A percentile compares a stretch with the other conserved stretches of the same genome.
These are phyloP conservation scores for Lophium mytilinum DNA, from an alignment of 495 filamentous ascomycete species.

Conservation along the genomic window DNA sequence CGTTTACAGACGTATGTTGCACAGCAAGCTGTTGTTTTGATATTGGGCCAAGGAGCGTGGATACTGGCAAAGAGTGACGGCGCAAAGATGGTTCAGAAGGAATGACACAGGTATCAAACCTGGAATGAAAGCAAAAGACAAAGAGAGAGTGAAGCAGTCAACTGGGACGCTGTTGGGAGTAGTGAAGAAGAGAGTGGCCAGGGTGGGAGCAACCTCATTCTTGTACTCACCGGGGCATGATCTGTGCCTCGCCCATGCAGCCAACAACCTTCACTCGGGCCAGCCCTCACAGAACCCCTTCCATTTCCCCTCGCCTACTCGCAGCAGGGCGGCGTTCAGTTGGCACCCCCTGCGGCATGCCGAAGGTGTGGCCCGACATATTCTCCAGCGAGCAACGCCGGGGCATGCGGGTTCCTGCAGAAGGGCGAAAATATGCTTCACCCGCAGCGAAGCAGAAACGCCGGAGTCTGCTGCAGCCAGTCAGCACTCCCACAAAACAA, in stretches of 20 bases:
- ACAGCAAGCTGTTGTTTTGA: not conserved
- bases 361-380: not conserved
- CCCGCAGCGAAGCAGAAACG: no score
- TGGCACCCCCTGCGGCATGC: not conserved
- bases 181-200: not conserved
- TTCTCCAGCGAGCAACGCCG: not conserved
- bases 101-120: constrained; percentile 10
- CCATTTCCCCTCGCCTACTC: not conserved
- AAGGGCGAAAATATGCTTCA: no score
- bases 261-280: not conserved
- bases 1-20: not conserved
- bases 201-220: not conserved
- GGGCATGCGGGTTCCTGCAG: not conserved
- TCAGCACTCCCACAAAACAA: no score
- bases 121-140: constrained; percentile 1
- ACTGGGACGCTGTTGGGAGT: not conserved
- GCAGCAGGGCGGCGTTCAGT: not conserved
- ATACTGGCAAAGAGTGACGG: not conserved
- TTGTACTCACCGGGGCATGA: not conserved
- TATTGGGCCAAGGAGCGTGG: not conserved
- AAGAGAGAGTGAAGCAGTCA: not conserved
- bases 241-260: no score
- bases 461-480: no score
- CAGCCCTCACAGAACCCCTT: not conserved
- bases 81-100: not conserved